Base-by-base conservation (phyloP, 2,329 filamentous ascomycete genomes). In the Pezizomycotina sp. region DNA sequence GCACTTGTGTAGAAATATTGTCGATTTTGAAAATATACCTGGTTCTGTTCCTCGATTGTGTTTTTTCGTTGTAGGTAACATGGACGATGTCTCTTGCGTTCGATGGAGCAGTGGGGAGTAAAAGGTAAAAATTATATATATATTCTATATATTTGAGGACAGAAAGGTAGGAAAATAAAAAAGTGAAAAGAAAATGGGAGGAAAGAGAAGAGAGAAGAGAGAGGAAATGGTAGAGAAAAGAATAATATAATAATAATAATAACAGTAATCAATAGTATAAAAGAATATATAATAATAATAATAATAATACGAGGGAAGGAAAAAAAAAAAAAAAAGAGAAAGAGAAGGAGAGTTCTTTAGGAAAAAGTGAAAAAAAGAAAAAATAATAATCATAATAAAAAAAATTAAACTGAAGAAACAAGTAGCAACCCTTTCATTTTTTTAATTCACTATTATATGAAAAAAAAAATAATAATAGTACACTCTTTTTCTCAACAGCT, bases 291-390 rank as follows among this genome's bases (percentile, higher is more conserved):
- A 15, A 34, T 6, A 15, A 26, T 10, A 29, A 23, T 16, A 13
- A 20, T 26, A 19, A 22, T 15, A 30, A 13, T 13, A 32, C 24
- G 28, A 14, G 7, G 21, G 25, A 37, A 25, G 12, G 21, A 32
- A 27, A 25, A 40, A 25, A 28, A 14, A 12, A 27, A 12, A 16
- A 16, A 9, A 25, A 31, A 13, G 27, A 20, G 27, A 29, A 18
- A 29, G 27, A 14, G n/a, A 10, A 14, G 4, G 27, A 5, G 14
- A 18, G 14, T 29, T 14, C 19, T 29, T 29, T 16, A 18, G 19
- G 25, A 18, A 7, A 29, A 18, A 29, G 5, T 29, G 7, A 5
- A 18, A 27, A 13, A 14, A 14, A 12, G 26, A 27, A n/a, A n/a
- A n/a, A n/a, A n/a, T n/a, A n/a, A n/a, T n/a, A n/a, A n/a, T n/a